Base-by-base conservation (phyloP, 129 eudicot genomes). In the Mikania micrantha region DNA sequence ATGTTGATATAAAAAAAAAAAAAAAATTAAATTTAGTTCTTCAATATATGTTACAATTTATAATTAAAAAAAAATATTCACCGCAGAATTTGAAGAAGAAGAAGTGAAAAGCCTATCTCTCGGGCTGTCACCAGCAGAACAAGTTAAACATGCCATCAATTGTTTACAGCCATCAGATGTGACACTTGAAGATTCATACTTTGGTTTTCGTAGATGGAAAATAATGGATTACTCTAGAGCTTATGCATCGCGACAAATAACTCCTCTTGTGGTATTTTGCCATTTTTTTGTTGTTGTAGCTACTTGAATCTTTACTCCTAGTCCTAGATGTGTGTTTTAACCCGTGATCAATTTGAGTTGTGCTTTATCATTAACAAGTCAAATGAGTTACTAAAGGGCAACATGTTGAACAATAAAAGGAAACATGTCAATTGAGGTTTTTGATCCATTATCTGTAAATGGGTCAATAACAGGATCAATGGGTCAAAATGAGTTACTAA, bases 191-290 rank as follows among this genome's bases (percentile, higher is more conserved):
- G 76, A 31, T 77, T 63, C 84, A 60, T 63, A 74, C 36, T 72
- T 57, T 25, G 57, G 74, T 77, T 93, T 88, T 72, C 75, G 64
- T 2, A 82, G 89, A 60, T 87, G 97, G 99, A 90, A 90, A 22
- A 85, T 90, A 48, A 2, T 79, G 83, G 99, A 94, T 62, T 94
- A 90, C 69, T 82, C 97, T 50, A 85, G 74, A 70, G 99, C 99
- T 67, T 94, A 87, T 71, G 22, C 60, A 31, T 86, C 93, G 15
- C 75, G 80, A 77, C 45, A 79, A 56, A 40, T 82, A 29, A 87
- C 99, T 87, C 99, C 99, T 8, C 82, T 62, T 60, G 45, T 75
- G 88, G 99, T 93, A 70, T 38, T 73, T 38, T 50, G 7, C 16
- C 21, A 45, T 35, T 70, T 67, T 38, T 59, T 29, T 8, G 11